Conservation (phyloP, 1,139 yeast genomes). For the Neolecta irregularis region DNA sequence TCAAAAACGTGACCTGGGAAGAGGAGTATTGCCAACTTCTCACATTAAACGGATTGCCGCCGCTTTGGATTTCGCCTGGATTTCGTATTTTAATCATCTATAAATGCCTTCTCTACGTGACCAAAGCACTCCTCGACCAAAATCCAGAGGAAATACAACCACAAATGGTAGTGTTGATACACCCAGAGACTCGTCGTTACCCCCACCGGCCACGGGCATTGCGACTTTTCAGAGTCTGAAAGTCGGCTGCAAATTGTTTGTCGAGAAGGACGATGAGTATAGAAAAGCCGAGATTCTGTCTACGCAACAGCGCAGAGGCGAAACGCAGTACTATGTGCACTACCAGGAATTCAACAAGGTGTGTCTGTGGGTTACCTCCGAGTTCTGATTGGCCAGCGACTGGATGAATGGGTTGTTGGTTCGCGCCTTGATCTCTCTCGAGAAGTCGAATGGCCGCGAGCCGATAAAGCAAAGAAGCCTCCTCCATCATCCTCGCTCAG, state of each 20-base stretch:
- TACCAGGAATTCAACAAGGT: slow-evolving; percentile 77
- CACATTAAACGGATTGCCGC: too few species aligned
- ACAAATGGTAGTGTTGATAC: too few species aligned
- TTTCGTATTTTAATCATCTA: too few species aligned
- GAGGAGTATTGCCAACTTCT: too few species aligned
- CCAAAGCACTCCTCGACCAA: too few species aligned
- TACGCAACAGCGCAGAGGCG: slow-evolving; percentile 57
- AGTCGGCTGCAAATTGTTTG: slow-evolving; percentile 65
- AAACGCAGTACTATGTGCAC: slow-evolving; percentile 77
- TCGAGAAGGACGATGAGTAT: slow-evolving; percentile 61
- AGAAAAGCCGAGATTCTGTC: slow-evolving; percentile 78
- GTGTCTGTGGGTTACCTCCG: slow-evolving; percentile 17
- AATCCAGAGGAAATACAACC: too few species aligned
- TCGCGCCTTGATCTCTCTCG: slow-evolving; percentile 54
- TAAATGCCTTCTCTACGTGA: too few species aligned
- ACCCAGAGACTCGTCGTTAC: neutral
- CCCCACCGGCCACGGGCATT: slow-evolving; percentile 13
- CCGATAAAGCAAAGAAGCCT: slow-evolving; percentile 25
- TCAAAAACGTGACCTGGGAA: too few species aligned
- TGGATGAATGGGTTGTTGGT: slow-evolving; percentile 82
- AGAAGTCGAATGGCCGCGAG: slow-evolving; percentile 58
- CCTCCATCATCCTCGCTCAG: slow-evolving; percentile 15
- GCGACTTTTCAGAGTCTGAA: slow-evolving; percentile 16
- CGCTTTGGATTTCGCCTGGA: too few species aligned
- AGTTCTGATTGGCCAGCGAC: slow-evolving; percentile 26